Evolutionary conservation across 2,329 filamentous ascomycete genomes (phyloP).

Genomic region (Emmonsiellopsis sp.): DNA sequence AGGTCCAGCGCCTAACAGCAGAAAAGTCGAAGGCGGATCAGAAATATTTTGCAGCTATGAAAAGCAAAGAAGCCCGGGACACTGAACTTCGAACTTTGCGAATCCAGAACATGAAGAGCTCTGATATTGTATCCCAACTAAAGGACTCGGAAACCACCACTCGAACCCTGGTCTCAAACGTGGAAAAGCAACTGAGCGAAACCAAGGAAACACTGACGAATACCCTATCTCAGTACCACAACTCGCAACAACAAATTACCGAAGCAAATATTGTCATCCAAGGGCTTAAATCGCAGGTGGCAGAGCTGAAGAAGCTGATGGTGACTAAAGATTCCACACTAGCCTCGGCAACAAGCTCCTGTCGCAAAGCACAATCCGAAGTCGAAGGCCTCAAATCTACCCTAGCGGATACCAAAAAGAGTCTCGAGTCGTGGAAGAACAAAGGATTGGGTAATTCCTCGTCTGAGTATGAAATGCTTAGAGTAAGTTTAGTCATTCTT

Average conservation of each 20-base stretch:
- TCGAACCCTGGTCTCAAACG: slow-evolving; percentile 64
- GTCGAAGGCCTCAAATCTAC: slow-evolving; percentile 69
- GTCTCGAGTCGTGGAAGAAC: slow-evolving; percentile 74
- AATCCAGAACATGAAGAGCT: slow-evolving; percentile 77
- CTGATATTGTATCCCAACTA: slow-evolving; percentile 83
- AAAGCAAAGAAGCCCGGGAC: slow-evolving; percentile 78
- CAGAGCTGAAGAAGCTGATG: slow-evolving; percentile 64
- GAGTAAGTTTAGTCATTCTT: slow-evolving; percentile 50
- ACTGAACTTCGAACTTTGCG: slow-evolving; percentile 70
- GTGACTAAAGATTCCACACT: slow-evolving; percentile 65
- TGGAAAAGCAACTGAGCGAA: slow-evolving; percentile 86
- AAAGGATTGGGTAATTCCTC: slow-evolving; percentile 74
- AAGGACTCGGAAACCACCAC: slow-evolving; percentile 82
- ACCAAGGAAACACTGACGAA: slow-evolving; percentile 68
- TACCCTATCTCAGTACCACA: slow-evolving; percentile 62
- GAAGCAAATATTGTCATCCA: slow-evolving; percentile 65
- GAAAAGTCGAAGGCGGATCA: slow-evolving; percentile 97
- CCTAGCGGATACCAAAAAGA: slow-evolving; percentile 69
- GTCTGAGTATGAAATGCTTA: slow-evolving; percentile 73
- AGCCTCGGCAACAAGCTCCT: slow-evolving; percentile 52
- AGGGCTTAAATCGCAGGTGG: slow-evolving; percentile 62
- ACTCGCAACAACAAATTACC: slow-evolving; percentile 59
- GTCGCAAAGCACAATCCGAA: slow-evolving; percentile 57
- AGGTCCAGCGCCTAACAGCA: slow-evolving; percentile 60
- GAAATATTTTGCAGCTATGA: slow-evolving; percentile 94